These are phyloP conservation scores for Geranomyces variabilis DNA, from an alignment of 192 early-diverging fungal genomes.

Conservation along the genomic window DNA sequence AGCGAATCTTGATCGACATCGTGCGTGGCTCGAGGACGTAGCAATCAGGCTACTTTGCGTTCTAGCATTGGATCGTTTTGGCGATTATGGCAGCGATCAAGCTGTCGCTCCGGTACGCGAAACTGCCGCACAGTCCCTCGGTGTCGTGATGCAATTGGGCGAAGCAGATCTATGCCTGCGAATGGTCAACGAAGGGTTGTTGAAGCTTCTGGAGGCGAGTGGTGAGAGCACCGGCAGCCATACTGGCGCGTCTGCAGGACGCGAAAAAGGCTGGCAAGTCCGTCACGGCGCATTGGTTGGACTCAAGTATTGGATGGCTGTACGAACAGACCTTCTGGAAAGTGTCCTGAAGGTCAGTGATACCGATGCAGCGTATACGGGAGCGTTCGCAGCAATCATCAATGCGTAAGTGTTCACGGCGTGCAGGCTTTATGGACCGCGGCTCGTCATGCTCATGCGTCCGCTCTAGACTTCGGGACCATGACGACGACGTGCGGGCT, in stretches of 20 bases:
- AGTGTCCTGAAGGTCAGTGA: slow-evolving; percentile 58
- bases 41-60: slow-evolving; percentile 90
- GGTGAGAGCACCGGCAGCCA: background rate
- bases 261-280: slow-evolving; percentile 80
- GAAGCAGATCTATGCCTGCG: slow-evolving; percentile 55
- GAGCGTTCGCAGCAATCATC: slow-evolving; percentile 75
- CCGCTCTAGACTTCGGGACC: slow-evolving; percentile 60
- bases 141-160: slow-evolving; percentile 67
- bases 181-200: slow-evolving; percentile 58
- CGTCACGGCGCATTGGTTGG: slow-evolving; percentile 91
- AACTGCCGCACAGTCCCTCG: slow-evolving; percentile 81
- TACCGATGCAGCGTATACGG: slow-evolving; percentile 51
- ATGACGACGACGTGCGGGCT: slow-evolving; percentile 93
- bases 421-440: no score
- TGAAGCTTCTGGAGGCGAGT: slow-evolving; percentile 55
- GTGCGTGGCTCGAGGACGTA: slow-evolving; percentile 84
- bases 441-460: no score
- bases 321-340: slow-evolving; percentile 81
- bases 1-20: slow-evolving; percentile 71
- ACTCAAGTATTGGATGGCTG: slow-evolving; percentile 92
- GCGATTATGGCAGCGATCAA: slow-evolving; percentile 94
- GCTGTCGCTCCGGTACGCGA: slow-evolving; percentile 95
- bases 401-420: slow-evolving; percentile 42
- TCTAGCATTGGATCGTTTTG: slow-evolving; percentile 92
- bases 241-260: slow-evolving; percentile 26